Evolutionary conservation across 1,139 yeast genomes (phyloP).

Genomic region (Debaryomyces singareniensis): DNA sequence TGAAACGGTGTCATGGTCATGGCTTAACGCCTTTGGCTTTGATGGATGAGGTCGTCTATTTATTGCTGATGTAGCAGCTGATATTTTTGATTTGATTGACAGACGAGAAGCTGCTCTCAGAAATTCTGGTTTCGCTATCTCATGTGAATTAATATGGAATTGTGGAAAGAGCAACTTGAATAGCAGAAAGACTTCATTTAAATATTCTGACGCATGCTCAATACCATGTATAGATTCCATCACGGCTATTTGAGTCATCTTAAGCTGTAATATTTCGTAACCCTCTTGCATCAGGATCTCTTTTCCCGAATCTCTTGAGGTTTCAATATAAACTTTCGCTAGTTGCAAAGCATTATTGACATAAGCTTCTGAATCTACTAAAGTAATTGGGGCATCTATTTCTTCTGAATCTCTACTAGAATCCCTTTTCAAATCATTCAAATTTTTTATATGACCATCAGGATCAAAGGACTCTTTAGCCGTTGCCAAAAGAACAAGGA

Average conservation of each 20-base stretch:
- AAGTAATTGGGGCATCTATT: slow-evolving; percentile 1
- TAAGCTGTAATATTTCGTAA: slow-evolving; percentile 60
- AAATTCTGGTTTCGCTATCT: too few species aligned
- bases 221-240: slow-evolving; percentile 60
- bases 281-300: slow-evolving; percentile 34
- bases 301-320: slow-evolving; percentile 22
- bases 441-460: background rate
- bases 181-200: slow-evolving; percentile 61
- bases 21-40: slow-evolving; percentile 4
- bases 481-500: slow-evolving; percentile 28
- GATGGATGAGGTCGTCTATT: slow-evolving; percentile 1
- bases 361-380: slow-evolving; percentile 30
- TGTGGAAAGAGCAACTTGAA: slow-evolving; percentile 49
- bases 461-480: slow-evolving; percentile 15
- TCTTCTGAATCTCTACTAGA: background rate
- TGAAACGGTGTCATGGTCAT: too few species aligned
- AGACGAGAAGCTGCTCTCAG: too few species aligned
- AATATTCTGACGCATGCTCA: slow-evolving; percentile 53
- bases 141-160: background rate
- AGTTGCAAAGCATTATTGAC: slow-evolving; percentile 38
- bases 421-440: background rate
- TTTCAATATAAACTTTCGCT: slow-evolving; percentile 33
- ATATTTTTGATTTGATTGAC: background rate
- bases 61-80: background rate
- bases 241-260: slow-evolving; percentile 69